Base-by-base conservation (phyloP, 2,329 filamentous ascomycete genomes). In the Lecanoromycetidae sp. region DNA sequence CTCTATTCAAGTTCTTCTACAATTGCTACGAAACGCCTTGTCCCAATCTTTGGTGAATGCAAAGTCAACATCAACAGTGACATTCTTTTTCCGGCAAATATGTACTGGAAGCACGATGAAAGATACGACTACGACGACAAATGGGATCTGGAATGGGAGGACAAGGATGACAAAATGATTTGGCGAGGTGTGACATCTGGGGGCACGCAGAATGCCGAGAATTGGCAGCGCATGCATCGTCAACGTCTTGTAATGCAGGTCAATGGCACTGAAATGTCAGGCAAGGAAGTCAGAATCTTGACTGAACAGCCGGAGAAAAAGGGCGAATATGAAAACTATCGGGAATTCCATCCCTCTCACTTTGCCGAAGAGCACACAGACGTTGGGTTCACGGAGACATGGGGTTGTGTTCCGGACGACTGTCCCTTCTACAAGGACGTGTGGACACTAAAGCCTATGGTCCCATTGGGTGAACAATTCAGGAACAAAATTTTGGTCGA, bases 11-110 rank as follows among this genome's bases (percentile, higher is more conserved):
- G 78, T 0, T 66, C 79, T 19, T 73, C 72, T 9, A 72, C 74
- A 0, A 67, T 71, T 2, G 68, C 76, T 1, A 79, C 76, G 32
- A 72, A 71, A 51, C 67, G 71, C 4, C 62, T 83, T 15, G 71
- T 81, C 36, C 80, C 80, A 17, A 68, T 84, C 58, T 83, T 84
- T 53, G 75, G 79, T 35, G 80, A 80, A 50, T 82, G 78, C 62
- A 84, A 84, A 58, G 67, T 82, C 30, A 71, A 72, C 15, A 73
- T 80, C 52, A 83, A 84, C 65, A 83, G 80, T 57, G 80, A 84
- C 54, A 82, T 84, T 51, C 67, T 83, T 12, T 72, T 84, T 13
- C 80, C 80, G 0, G 77, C 80, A 1, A 77, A 79, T 41, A 81
- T 82, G 72, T 83, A 83, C 57, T 73, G 79, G 52, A 70, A 69